These are phyloP conservation scores for Violaceomyces palustris DNA, from an alignment of 1,284 basidiomycete genomes.

Conservation along the genomic window DNA sequence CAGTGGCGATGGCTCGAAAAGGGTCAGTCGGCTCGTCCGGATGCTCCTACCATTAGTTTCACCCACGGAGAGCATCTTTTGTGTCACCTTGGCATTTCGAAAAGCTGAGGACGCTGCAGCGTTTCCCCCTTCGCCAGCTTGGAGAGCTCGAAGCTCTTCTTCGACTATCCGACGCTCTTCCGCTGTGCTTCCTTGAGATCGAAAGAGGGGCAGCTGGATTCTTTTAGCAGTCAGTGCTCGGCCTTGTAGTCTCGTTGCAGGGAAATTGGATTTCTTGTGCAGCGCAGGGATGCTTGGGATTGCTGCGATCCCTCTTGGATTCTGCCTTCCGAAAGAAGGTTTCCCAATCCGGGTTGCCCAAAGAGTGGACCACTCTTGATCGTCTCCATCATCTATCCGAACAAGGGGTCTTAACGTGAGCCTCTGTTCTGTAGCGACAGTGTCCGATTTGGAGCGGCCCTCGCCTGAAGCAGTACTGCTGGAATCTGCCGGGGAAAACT, in stretches of 20 bases:
- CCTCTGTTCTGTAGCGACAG: too few species aligned
- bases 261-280: background rate
- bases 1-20: background rate
- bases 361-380: conserved; percentile 23
- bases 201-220: conserved; percentile 11
- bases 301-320: conserved; percentile 8
- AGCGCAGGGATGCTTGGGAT: conserved; percentile 1
- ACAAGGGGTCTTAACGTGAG: too few species aligned
- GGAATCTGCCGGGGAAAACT: too few species aligned
- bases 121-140: background rate
- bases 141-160: background rate
- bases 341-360: conserved; percentile 4
- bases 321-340: conserved; percentile 9
- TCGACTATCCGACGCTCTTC: conserved; percentile 14
- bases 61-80: background rate
- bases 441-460: too few species aligned
- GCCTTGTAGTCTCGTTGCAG: background rate
- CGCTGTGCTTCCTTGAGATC: conserved; percentile 9
- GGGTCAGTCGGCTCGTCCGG: background rate
- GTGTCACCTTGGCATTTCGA: background rate
- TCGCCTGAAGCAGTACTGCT: too few species aligned
- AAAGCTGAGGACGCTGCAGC: too few species aligned
- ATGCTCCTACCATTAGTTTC: background rate
- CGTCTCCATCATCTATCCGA: conserved; percentile 3
- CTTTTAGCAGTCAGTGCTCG: conserved; percentile 2